Evolutionary conservation across 176 grass and related monocot genomes (phyloP).

Genomic region (Tuctoria greenei): DNA sequence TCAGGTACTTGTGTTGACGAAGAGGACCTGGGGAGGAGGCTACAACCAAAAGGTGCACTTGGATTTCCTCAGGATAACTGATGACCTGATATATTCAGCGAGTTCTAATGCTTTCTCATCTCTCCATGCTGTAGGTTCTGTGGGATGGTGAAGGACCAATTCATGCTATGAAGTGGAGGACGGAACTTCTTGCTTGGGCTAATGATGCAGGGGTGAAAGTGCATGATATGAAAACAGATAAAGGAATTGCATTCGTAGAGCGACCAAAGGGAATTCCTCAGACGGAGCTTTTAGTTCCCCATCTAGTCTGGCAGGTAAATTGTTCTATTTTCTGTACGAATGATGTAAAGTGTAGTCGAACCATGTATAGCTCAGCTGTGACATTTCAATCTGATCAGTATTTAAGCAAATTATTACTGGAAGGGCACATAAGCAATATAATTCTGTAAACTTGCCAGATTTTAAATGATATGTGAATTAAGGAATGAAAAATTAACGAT

Average conservation of each 20-base stretch:
- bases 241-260: constrained; percentile 94
- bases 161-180: constrained; percentile 94
- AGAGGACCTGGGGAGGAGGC: constrained; percentile 76
- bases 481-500: background rate
- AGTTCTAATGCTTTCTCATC: constrained; percentile 21
- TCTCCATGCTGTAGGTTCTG: constrained; percentile 52
- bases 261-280: constrained; percentile 76
- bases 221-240: constrained; percentile 87
- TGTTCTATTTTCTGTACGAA: constrained; percentile 8
- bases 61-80: constrained; percentile 27
- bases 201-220: constrained; percentile 95
- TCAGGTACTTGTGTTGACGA: constrained; percentile 78
- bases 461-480: background rate
- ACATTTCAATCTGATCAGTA: constrained; percentile 3
- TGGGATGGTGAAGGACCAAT: constrained; percentile 97
- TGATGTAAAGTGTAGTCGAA: background rate
- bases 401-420: constrained; percentile 4
- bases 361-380: background rate
- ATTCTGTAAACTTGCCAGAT: background rate
- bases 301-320: constrained; percentile 94
- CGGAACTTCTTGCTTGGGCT: constrained; percentile 89
- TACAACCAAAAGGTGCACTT: constrained; percentile 74
- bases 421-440: constrained; percentile 13
- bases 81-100: constrained; percentile 28
- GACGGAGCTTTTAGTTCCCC: constrained; percentile 86